Percentiles rank a stretch among this genome's conserved stretches.
phyloP scores from a whole-genome alignment of 352 stramenopile genomes.

The Globisporangium paroecandrum region DNA sequence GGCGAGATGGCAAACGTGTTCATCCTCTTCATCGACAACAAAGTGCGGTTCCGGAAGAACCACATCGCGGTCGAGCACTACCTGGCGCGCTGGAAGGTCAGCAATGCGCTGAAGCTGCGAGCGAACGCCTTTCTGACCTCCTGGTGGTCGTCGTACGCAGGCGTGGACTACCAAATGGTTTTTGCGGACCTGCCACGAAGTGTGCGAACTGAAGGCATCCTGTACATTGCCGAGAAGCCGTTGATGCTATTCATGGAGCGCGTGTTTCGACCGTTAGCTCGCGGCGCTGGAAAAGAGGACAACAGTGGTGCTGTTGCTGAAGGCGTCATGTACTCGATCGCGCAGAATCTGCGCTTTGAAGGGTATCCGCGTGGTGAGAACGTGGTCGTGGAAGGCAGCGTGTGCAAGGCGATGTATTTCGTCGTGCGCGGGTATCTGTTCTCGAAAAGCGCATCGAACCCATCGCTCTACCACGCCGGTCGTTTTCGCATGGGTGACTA shows the following conservation, averaged over 20 bases:
- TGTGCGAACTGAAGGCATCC: slow-evolving; percentile 47
- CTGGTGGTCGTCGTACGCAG: slow-evolving; percentile 57
- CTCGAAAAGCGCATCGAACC: slow-evolving; percentile 46
- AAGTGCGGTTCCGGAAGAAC: slow-evolving; percentile 71
- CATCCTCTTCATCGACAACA: slow-evolving; percentile 55
- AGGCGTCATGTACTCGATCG: slow-evolving; percentile 34
- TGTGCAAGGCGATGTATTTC: slow-evolving; percentile 68
- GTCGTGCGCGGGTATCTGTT: slow-evolving; percentile 56
- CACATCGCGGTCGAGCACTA: slow-evolving; percentile 57
- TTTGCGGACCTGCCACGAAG: slow-evolving; percentile 48
- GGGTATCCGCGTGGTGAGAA: slow-evolving; percentile 56
- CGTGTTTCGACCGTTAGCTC: slow-evolving; percentile 38
- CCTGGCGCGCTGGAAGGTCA: slow-evolving; percentile 39
- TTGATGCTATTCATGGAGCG: slow-evolving; percentile 36
- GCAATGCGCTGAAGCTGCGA: slow-evolving; percentile 31
- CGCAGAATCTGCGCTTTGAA: slow-evolving; percentile 55
- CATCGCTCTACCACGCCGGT: slow-evolving; percentile 39
- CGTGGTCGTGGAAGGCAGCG: slow-evolving; percentile 54
- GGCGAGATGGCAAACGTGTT: slow-evolving; percentile 65
- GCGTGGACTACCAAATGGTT: slow-evolving; percentile 53
- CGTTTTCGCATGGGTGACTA: slow-evolving; percentile 50
- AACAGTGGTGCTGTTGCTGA: slow-evolving; percentile 8
- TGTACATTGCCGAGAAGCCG: slow-evolving; percentile 40
- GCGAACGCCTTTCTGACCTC: slow-evolving; percentile 44
- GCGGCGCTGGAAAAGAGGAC: slow-evolving; percentile 5